Conservation (phyloP, 805 yeast genomes). For the Komagataella ulmi region DNA sequence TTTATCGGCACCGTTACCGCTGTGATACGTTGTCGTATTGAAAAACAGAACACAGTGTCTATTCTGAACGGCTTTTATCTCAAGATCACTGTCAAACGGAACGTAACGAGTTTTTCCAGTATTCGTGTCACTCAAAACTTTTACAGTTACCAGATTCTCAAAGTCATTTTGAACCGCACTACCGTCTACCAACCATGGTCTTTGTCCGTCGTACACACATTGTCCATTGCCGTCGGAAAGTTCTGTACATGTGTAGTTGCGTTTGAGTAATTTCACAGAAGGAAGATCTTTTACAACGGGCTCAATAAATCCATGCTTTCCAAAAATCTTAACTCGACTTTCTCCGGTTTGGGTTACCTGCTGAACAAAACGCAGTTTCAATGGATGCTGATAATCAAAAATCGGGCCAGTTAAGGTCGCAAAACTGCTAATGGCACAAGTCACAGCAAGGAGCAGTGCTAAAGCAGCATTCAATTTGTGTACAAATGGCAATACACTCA, state of each 20-base stretch:
- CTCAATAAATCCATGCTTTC: slow-evolving; percentile 34
- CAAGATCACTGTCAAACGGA: slow-evolving; percentile 51
- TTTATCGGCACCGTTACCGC: slow-evolving; percentile 15
- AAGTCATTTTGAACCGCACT: slow-evolving; percentile 17
- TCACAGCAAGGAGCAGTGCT: slow-evolving; percentile 23
- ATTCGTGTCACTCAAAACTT: slow-evolving; percentile 36
- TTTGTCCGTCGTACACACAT: slow-evolving; percentile 37
- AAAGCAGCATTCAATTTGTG: slow-evolving; percentile 50
- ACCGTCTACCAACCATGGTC: slow-evolving; percentile 34
- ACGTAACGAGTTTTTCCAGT: slow-evolving; percentile 32
- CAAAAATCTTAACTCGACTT: slow-evolving; percentile 22
- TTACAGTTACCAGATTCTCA: slow-evolving; percentile 33
- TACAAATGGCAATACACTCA: slow-evolving; percentile 54
- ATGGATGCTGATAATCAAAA: slow-evolving; percentile 48
- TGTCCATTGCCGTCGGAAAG: slow-evolving; percentile 32
- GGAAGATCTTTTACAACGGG: slow-evolving; percentile 50
- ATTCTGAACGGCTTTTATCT: slow-evolving; percentile 43
- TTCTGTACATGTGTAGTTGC: slow-evolving; percentile 18
- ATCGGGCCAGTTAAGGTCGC: slow-evolving; percentile 32
- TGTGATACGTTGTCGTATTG: slow-evolving; percentile 29
- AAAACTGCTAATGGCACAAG: slow-evolving; percentile 24
- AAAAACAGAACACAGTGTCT: slow-evolving; percentile 54
- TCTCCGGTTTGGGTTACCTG: slow-evolving; percentile 30
- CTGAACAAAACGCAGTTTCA: slow-evolving; percentile 64
- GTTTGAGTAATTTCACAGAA: slow-evolving; percentile 27